Base-by-base conservation (phyloP, 306 rosid genomes). In the Pueraria montana region DNA sequence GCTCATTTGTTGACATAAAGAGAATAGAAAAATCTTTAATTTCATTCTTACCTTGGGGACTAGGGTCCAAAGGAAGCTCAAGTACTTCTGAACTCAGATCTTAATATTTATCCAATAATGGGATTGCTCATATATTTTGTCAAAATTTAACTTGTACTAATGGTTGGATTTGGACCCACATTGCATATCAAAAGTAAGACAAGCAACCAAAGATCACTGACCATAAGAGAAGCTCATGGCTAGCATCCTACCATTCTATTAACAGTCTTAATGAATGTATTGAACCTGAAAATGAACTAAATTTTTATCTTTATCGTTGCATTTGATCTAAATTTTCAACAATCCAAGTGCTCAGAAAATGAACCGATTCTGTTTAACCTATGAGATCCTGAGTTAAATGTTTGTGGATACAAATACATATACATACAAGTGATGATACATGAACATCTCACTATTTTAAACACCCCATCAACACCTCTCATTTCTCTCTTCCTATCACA, bases 161-260 rank as follows among this genome's bases (percentile, higher is more conserved):
- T 40, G 30, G 6, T 40, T 67, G 1, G 24, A 36, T 3, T 17
- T 34, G 26, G 72, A 36, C 14, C 74, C 32, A 18, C 30, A 11
- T 67, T 67, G 50, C 72, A 67, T 36, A n/a, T 38, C 17, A 67
- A 38, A 9, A 65, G 46, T 9, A 48, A 17, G 26, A 45, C 5
- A 32, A 62, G 48, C 12, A 32, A 64, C 71, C 71, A 64, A 66
- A 36, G 48, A 34, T 66, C 72, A n/a, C 2, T 66, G 23, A 34
- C 11, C 13, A 64, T 34, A 34, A 64, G 20, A 64, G 23, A 63
- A 63, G 43, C 12, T 63, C 43, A 16, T 63, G 70, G 13, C 42
- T 14, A 64, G 45, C 70, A 14, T 64, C 38, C 45, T 65, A 65
- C 46, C 72, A 8, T 36, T 36, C 48, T 36, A 34, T 65, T 34